These are phyloP conservation scores for Alternaria angustiovoidea DNA, from an alignment of 2,329 filamentous ascomycete species.

Conservation along the genomic window DNA sequence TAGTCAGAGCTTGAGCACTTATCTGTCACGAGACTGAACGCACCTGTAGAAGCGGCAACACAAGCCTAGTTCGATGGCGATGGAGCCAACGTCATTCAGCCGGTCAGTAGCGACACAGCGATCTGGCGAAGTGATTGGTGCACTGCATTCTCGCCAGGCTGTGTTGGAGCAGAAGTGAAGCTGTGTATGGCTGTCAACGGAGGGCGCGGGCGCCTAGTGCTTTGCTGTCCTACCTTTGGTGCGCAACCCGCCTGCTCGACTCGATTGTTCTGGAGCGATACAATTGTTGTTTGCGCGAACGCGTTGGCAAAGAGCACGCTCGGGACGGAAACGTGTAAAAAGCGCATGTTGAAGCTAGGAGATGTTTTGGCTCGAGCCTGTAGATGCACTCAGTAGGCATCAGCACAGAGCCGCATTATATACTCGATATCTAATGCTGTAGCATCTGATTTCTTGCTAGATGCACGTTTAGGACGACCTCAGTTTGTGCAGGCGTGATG, in stretches of 20 bases:
- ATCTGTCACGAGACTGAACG: conserved; percentile 1
- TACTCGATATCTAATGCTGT: neutral
- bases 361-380: neutral
- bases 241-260: conserved; percentile 11
- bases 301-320: conserved; percentile 5
- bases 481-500: conserved; percentile 4
- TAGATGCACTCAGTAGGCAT: neutral
- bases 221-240: conserved; percentile 16
- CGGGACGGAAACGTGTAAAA: neutral
- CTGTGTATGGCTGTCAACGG: conserved; percentile 5
- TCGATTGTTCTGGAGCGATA: conserved; percentile 12
- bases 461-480: neutral
- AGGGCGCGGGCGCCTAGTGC: neutral
- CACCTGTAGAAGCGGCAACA: conserved; percentile 17
- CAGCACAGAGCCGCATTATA: conserved; percentile 1
- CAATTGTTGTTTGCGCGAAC: conserved; percentile 11
- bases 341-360: conserved; percentile 5
- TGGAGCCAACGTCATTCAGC: conserved; percentile 15
- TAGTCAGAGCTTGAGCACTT: conserved; percentile 1
- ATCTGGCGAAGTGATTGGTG: conserved; percentile 11
- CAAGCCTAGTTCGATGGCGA: conserved; percentile 9
- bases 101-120: conserved; percentile 11
- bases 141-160: conserved; percentile 10
- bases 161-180: conserved; percentile 14
- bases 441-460: neutral